A percentile compares a stretch with the other conserved stretches of the same genome.
Conservation (phyloP, 2,329 filamentous ascomycete species). For the Gaeumannomyces sp. region DNA sequence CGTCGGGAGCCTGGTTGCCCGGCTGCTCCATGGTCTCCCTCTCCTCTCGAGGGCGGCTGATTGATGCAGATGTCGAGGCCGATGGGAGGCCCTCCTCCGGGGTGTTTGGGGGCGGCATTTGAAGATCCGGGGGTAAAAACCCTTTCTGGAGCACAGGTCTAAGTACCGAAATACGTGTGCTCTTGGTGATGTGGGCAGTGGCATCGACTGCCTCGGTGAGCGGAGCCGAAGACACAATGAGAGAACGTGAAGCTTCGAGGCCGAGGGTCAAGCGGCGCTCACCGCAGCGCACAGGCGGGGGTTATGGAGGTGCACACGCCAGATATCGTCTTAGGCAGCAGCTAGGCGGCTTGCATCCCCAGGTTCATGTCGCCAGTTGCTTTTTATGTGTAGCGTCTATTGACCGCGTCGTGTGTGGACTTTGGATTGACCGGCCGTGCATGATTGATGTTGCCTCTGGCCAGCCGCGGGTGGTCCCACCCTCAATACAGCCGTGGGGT, state of each 20-base stretch:
- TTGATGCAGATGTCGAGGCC: not conserved
- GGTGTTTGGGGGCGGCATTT: slow-evolving; percentile 24
- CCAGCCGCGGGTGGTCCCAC: too few species aligned
- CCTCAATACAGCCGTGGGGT: not conserved
- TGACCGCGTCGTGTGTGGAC: not conserved
- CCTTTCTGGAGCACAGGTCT: not conserved
- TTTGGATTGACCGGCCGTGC: too few species aligned
- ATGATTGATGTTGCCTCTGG: not conserved
- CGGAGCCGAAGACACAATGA: not conserved
- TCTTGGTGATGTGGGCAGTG: not conserved
- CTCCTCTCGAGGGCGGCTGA: not conserved
- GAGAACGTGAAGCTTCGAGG: not conserved
- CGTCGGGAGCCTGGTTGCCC: not conserved
- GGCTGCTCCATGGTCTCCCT: not conserved
- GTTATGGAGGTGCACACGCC: too few species aligned
- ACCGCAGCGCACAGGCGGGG: not conserved
- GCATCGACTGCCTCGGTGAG: not conserved
- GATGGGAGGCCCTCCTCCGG: slow-evolving; percentile 16
- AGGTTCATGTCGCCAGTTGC: not conserved
- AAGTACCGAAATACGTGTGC: not conserved
- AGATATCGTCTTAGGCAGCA: too few species aligned
- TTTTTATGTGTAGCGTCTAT: not conserved
- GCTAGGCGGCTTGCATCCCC: too few species aligned
- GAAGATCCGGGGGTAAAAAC: not conserved
- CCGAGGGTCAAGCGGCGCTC: not conserved